These are phyloP conservation scores for Volvox carteri DNA, from an alignment of 163 green algal species.

Conservation along the genomic window DNA sequence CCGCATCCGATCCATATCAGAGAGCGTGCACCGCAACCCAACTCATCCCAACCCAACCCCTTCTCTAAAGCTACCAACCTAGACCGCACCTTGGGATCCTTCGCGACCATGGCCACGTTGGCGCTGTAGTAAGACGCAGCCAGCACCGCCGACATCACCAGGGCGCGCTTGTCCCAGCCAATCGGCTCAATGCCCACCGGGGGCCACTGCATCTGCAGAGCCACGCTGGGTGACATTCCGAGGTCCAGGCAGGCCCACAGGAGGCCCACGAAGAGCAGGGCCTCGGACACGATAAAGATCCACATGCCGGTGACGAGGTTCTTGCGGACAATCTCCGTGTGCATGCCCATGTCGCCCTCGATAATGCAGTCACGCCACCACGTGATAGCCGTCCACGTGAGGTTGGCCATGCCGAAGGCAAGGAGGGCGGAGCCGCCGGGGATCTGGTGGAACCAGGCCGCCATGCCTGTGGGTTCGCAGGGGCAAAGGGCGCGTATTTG, in stretches of 20 bases:
- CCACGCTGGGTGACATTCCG: conserved; percentile 62
- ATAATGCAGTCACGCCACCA: conserved; percentile 73
- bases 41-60: not conserved
- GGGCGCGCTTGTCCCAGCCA: conserved; percentile 69
- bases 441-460: conserved; percentile 66
- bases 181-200: conserved; percentile 70
- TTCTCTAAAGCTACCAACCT: not conserved
- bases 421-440: conserved; percentile 54
- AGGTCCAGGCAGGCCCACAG: conserved; percentile 70
- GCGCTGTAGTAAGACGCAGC: conserved; percentile 69
- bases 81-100: conserved; percentile 63
- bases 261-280: conserved; percentile 65
- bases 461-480: conserved; percentile 62
- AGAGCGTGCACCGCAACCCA: not conserved
- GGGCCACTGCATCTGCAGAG: conserved; percentile 68
- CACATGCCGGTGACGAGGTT: conserved; percentile 69
- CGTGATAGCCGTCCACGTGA: conserved; percentile 48
- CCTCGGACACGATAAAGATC: conserved; percentile 69
- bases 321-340: conserved; percentile 66
- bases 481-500: too few relatives aligned
- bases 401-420: conserved; percentile 51
- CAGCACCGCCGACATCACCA: conserved; percentile 72
- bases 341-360: conserved; percentile 71
- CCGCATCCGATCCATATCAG: too few relatives aligned
- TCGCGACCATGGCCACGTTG: conserved; percentile 72